These are phyloP conservation scores for Aspergillus brunneoviolaceus DNA, from an alignment of 2,329 filamentous ascomycete species.

Conservation along the genomic window DNA sequence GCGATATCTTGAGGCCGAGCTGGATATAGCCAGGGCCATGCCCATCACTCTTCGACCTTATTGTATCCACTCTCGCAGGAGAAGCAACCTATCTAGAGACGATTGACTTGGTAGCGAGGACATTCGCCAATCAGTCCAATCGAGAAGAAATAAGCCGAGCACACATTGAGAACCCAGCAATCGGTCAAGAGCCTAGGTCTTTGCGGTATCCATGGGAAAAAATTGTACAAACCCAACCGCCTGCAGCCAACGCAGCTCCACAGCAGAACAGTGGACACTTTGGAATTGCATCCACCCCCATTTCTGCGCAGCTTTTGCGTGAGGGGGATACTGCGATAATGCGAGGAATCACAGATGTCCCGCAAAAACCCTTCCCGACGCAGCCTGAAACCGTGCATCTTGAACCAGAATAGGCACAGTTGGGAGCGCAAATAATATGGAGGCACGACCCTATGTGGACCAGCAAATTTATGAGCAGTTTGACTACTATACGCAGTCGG, in stretches of 20 bases:
- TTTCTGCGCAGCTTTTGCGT: not conserved
- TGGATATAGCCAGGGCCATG: constrained; percentile 4
- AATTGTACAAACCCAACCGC: not conserved
- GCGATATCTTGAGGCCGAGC: not conserved
- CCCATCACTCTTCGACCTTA: constrained; percentile 3
- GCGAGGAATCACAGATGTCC: not conserved
- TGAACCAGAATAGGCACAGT: not conserved
- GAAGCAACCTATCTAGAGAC: not conserved
- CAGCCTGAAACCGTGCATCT: not conserved
- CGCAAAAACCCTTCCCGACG: not conserved
- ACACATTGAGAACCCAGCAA: not conserved
- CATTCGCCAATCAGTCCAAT: not conserved
- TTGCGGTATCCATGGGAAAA: not conserved
- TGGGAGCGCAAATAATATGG: not conserved
- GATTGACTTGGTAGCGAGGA: not conserved
- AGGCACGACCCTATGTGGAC: not conserved
- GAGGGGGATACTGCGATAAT: not conserved
- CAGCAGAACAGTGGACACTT: not conserved
- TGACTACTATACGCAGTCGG: not conserved
- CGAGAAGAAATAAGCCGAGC: not conserved
- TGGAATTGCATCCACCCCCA: not conserved
- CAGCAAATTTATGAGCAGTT: not conserved
- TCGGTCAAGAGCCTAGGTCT: not conserved
- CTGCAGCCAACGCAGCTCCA: not conserved
- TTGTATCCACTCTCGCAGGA: not conserved